Base-by-base conservation (phyloP, 768 basidiomycete genomes). In the Rhodocollybia butyracea region DNA sequence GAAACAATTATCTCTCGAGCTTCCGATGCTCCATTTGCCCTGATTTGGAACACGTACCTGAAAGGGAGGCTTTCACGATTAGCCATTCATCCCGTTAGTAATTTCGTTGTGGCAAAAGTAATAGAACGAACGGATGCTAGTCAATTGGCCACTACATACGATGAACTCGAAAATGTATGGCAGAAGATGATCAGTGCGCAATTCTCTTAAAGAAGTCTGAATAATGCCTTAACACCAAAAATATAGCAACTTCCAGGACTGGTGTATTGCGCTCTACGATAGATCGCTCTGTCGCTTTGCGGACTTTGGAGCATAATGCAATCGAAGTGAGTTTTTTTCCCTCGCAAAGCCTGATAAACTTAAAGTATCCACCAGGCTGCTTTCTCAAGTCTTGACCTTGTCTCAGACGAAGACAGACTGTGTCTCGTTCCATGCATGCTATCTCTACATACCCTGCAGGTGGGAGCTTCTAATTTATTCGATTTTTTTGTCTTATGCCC, bases 41-140 rank as follows among this genome's bases (percentile, higher is more conserved):
- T 76, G 0, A 64, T 97, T 5, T 98, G 96, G 96, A 63, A 71
- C 2, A 78, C 79, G 0, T 95, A 97, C 70, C 88, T 98, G 66
- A 68, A 72, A 41, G 84, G 84, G n/a, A 85, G 86, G 59, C 73
- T 97, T 34, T 70, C 78, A 3, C 81, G 87, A 55, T 74, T 97
- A 27, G 85, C 89, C 17, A 74, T 79, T 19, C 96, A 99, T 68
- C 93, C 95, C 2, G 89, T 95, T 2, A 94, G 91, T 12, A 99
- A 98, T 65, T 99, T 94, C 63, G 94, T 98, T 21, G 76, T 94
- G 4, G 88, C 94, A 0, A 88, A 85, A 66, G 89, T 87, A 0
- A 60, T 95, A 26, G 82, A 83, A 47, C 76, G 91, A 43, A 67
- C 85, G 12, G 73, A 79, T n/a, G 73, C 69, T 17, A 70, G 72